Evolutionary conservation across 2,329 filamentous ascomycete genomes (phyloP), one percentile per base, ranked within the genome.

Genomic region (Penicillium oxalicum): DNA sequence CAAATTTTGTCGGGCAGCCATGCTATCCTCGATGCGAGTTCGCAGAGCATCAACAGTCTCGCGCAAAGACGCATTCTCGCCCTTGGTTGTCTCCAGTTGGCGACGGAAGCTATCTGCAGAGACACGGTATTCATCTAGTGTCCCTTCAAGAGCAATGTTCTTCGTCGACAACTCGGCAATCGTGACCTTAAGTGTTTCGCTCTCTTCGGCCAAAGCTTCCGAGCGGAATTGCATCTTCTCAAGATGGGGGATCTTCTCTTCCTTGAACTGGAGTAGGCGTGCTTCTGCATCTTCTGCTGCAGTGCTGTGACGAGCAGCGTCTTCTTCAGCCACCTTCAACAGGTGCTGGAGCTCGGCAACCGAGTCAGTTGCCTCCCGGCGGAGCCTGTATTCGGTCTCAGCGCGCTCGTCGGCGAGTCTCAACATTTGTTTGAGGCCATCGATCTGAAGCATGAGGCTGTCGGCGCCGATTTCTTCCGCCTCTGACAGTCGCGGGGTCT

Each of bases 1-100:
- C 80, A 94, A 91, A 52, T 79, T 83, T 65, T 95, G 88, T 49
- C 90, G 85, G 50, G 94, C 80, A 54, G 86, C 83, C 62, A 91
- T 83, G 61, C 89, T 91, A 71, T 95, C 91, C 61, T 93, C 84
- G 37, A 93, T 81, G 64, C 95, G 90, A 40, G 80, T 80, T 53
- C 84, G 82, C 47, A 95, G 77, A 24, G 83, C 84, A 52, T 84
- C 81, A 49, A 95, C 81, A 28, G 84, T 83, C 63, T 81, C 83
- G 58, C 84, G 83, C 48, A 96, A 75, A 55, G 86, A 84, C 66
- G 86, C 88, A 58, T 88, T 90, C 55, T 81, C 78, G 38, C 71
- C 68, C 55, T 76, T 77, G 40, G 75, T 75, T 29, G 77, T 71
- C 42, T 84, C 77, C 8, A 66, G 48, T 33, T 63, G 57, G 39